Base-by-base conservation (phyloP, 2,329 filamentous ascomycete genomes). In the Stemphylium lycopersici region DNA sequence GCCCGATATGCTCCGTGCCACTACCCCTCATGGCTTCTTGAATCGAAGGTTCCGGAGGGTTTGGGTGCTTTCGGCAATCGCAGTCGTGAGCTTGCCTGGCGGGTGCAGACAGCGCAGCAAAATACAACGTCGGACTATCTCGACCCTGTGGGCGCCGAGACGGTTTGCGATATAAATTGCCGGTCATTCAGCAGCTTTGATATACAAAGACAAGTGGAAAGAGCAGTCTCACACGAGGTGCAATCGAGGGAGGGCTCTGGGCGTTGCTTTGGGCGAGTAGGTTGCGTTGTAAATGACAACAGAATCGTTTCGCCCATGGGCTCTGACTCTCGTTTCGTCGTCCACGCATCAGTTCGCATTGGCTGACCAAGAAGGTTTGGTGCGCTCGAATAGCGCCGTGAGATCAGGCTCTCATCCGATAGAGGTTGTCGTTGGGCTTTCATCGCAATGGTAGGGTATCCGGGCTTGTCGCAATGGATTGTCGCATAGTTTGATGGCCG, bases 41-140 rank as follows among this genome's bases (percentile, higher is more conserved):
- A 15, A 39, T 33, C 16, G 34, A 24, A 32, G 7, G 12, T 24
- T 45, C 51, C 16, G 45, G 48, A 48, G 29, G 42, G n/a, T 48
- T 64, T 60, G 39, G 49, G 55, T 38, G 55, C 54, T 58, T 58
- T 62, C 37, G 59, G 55, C 52, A 58, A 42, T 56, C 26, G 20
- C 38, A 53, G 18, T 59, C 53, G 53, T 45, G 45, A 46, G 36
- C 51, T 29, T 48, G 36, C 29, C 22, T 18, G 49, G 15, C 37
- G 29, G 26, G 26, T 43, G 33, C 37, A 51, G 49, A 38, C 32
- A 54, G 33, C 24, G 31, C 43, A 46, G 24, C 41, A 33, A 31
- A 7, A 29, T 47, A 54, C 50, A 47, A 39, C 42, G 18, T 54
- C 26, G 44, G 40, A 20, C 20, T 34, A 34, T 22, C 42, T 36